phyloP scores from a whole-genome alignment of 2,329 filamentous ascomycete genomes.

The Epichloe bromicola region DNA sequence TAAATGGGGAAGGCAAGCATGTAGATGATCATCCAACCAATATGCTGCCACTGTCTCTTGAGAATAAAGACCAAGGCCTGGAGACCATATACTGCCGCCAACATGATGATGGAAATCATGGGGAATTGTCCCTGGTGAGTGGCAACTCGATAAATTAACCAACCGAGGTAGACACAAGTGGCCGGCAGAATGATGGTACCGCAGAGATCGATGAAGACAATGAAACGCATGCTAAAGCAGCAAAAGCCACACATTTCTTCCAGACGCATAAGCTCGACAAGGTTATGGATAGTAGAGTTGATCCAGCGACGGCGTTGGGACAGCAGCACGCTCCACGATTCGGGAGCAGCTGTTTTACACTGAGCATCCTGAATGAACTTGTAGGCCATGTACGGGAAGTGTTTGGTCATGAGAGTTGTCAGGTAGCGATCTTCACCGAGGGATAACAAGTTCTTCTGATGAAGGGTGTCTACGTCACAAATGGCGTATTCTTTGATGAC shows the following conservation, averaged over 20 bases:
- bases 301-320: slow-evolving; percentile 99
- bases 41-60: slow-evolving; percentile 94
- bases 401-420: slow-evolving; percentile 94
- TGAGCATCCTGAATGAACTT: slow-evolving; percentile 93
- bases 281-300: slow-evolving; percentile 95
- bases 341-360: slow-evolving; percentile 84
- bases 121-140: slow-evolving; percentile 64
- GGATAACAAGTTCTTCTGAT: slow-evolving; percentile 90
- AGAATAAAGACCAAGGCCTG: slow-evolving; percentile 94
- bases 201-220: slow-evolving; percentile 87
- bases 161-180: slow-evolving; percentile 74
- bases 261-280: slow-evolving; percentile 79
- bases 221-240: slow-evolving; percentile 94
- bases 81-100: slow-evolving; percentile 86
- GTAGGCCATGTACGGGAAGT: slow-evolving; percentile 91
- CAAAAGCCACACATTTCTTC: slow-evolving; percentile 97
- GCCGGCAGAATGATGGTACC: slow-evolving; percentile 87
- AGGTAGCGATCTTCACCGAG: slow-evolving; percentile 95
- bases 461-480: slow-evolving; percentile 82
- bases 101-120: slow-evolving; percentile 73
- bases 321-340: slow-evolving; percentile 84
- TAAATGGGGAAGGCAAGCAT: slow-evolving; percentile 90
- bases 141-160: slow-evolving; percentile 70
- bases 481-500: slow-evolving; percentile 82
- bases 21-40: slow-evolving; percentile 99